Base-by-base conservation (phyloP, 1,284 basidiomycete species). In the Trichosporon ovoides region DNA sequence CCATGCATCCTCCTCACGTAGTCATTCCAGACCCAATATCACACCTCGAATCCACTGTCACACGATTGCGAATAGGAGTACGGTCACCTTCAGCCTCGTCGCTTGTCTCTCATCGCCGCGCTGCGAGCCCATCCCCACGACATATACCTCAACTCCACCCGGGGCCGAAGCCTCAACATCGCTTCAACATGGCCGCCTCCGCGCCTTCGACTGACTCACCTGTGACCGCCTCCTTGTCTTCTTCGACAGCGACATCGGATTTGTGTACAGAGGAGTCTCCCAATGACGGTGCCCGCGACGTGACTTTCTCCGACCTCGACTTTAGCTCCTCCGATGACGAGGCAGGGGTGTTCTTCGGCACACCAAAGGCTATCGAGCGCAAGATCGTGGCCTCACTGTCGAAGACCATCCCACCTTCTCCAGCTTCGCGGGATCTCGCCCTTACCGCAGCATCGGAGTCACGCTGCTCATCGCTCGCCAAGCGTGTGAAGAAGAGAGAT, bases 261-360 rank as follows among this genome's bases (percentile, higher is more conserved):
- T n/a, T n/a, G 37, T n/a, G 6, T 3, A 24, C 13, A 13, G 40
- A 31, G 10, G 24, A 28, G 5, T 4, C 22, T 9, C 20, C 20
- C 38, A 20, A 40, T 33, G 48, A 56, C 33, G 18, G 49, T 16
- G 60, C 52, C 3, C 28, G 48, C 9, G 55, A 56, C 9, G 31
- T 52, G 38, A 46, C 55, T 2, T 22, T 16, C 37, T 52, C 43
- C 3, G 22, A 28, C 43, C 43, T 48, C 31, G 59, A 59, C 33
- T 55, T 57, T 31, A 57, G 53, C 16, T 65, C 63, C 2, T 59
- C 57, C 7, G 69, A 68, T 34, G 68, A 72, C 40, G 66, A 68
- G 37, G 65, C 61, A 1, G 65, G 67, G 5, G 68, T 73, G 18
- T 73, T 71, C 62, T 71, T 73, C 37, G 71, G 71, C n/a, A 49